Evolutionary conservation across 1,284 basidiomycete genomes (phyloP).

Genomic region (Thecaphora thlaspeos): DNA sequence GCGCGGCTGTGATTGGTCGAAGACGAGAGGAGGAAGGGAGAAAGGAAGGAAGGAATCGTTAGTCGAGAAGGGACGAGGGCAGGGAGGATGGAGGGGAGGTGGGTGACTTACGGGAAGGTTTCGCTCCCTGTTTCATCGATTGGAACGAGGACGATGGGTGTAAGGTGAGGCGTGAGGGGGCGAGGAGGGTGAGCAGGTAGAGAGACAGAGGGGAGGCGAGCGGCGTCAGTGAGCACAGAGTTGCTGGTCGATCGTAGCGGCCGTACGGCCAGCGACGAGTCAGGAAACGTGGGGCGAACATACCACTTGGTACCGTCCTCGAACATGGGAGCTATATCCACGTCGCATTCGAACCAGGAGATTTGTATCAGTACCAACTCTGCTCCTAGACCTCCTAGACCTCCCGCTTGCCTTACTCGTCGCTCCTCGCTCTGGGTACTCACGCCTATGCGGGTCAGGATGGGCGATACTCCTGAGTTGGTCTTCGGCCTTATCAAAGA

Average conservation of each 20-base stretch:
- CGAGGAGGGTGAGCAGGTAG: background rate
- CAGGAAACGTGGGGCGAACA: too few relatives aligned
- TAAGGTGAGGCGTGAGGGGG: background rate
- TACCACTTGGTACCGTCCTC: slow-evolving; percentile 57
- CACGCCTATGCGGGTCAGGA: slow-evolving; percentile 89
- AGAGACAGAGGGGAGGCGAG: background rate
- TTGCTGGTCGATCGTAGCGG: too few relatives aligned
- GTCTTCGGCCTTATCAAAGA: slow-evolving; percentile 79
- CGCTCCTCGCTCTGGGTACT: slow-evolving; percentile 60
- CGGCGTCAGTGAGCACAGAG: slow-evolving; percentile 1
- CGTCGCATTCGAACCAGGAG: too few relatives aligned
- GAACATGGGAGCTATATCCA: slow-evolving; percentile 52
- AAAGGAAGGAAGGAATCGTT: background rate
- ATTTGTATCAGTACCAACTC: too few relatives aligned
- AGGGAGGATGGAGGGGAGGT: background rate
- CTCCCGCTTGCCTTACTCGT: too few relatives aligned
- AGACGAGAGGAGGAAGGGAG: background rate
- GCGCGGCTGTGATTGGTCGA: slow-evolving; percentile 30
- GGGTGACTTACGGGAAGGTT: slow-evolving; percentile 30
- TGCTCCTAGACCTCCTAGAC: too few relatives aligned
- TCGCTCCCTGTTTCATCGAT: slow-evolving; percentile 28
- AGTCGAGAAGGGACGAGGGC: background rate
- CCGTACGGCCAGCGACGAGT: too few relatives aligned
- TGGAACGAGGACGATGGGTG: background rate
- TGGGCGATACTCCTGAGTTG: slow-evolving; percentile 70